phyloP scores from a whole-genome alignment of 2,329 filamentous ascomycete species.

The Huntiella omanensis region DNA sequence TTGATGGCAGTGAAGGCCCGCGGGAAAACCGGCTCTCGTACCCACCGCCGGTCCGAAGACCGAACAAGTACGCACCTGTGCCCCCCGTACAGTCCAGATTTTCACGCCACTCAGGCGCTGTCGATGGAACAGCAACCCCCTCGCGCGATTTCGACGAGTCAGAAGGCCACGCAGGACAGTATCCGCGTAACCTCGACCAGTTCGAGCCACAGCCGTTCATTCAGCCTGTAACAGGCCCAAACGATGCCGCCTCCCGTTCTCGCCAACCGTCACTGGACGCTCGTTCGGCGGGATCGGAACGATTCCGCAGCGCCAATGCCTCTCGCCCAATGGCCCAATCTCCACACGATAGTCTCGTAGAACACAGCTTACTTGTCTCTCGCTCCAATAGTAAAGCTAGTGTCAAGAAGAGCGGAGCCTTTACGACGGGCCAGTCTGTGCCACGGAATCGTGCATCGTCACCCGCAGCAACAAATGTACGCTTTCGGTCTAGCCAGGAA shows the following conservation, averaged over 20 bases:
- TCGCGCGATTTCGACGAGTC: not conserved
- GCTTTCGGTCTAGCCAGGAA: too few relatives aligned
- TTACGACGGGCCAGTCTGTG: not conserved
- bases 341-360: slow-evolving; percentile 12
- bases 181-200: slow-evolving; percentile 8
- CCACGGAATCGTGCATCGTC: not conserved
- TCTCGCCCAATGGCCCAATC: slow-evolving; percentile 5
- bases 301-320: not conserved
- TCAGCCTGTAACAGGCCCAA: slow-evolving; percentile 6
- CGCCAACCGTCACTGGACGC: not conserved
- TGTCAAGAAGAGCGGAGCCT: slow-evolving; percentile 2
- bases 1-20: not conserved
- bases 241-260: not conserved
- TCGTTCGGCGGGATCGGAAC: not conserved
- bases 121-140: not conserved
- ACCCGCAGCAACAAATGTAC: not conserved
- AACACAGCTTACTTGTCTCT: slow-evolving; percentile 5
- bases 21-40: slow-evolving; percentile 2
- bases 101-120: slow-evolving; percentile 11
- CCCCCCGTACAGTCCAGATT: slow-evolving; percentile 11
- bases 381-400: slow-evolving; percentile 7
- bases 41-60: slow-evolving; percentile 8
- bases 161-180: slow-evolving; percentile 10
- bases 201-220: slow-evolving; percentile 10
- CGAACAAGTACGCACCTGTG: slow-evolving; percentile 5